Evolutionary conservation across 1,284 basidiomycete genomes (phyloP).

Genomic region (Cryptococcus hybrid): DNA sequence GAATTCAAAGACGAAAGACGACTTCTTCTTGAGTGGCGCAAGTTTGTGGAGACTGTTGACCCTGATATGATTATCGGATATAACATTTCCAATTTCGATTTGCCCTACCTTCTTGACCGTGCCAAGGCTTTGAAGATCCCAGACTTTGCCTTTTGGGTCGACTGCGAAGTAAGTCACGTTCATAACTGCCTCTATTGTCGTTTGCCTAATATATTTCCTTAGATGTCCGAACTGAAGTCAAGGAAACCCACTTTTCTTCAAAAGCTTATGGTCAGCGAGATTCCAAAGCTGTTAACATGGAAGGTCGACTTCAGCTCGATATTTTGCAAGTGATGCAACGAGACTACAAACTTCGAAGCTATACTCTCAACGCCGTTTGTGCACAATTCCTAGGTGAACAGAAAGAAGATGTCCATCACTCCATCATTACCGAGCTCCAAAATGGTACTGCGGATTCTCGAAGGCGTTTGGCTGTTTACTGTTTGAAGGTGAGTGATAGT

Average conservation of each 20-base stretch:
- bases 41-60: slow-evolving; percentile 82
- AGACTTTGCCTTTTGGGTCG: slow-evolving; percentile 77
- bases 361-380: slow-evolving; percentile 93
- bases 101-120: slow-evolving; percentile 88
- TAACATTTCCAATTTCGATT: slow-evolving; percentile 87
- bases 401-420: slow-evolving; percentile 96
- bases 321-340: slow-evolving; percentile 94
- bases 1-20: slow-evolving; percentile 71
- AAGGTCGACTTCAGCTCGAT: slow-evolving; percentile 89
- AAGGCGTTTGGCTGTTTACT: slow-evolving; percentile 88
- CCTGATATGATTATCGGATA: slow-evolving; percentile 94
- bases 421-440: slow-evolving; percentile 92
- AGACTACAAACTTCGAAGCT: slow-evolving; percentile 91
- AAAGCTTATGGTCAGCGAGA: slow-evolving; percentile 94
- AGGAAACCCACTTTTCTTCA: slow-evolving; percentile 92
- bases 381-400: slow-evolving; percentile 94
- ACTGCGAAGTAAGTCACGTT: slow-evolving; percentile 60
- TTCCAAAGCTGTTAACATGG: slow-evolving; percentile 84
- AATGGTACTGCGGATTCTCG: slow-evolving; percentile 90
- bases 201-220: slow-evolving; percentile 8
- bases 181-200: neutral
- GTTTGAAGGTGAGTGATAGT: slow-evolving; percentile 68
- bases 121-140: slow-evolving; percentile 71
- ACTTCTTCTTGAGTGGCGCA: slow-evolving; percentile 74
- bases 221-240: slow-evolving; percentile 74